Percentiles rank a stretch among this genome's conserved stretches.
Conservation (phyloP, 257 asterid genomes). For the Fraxinus americana region DNA sequence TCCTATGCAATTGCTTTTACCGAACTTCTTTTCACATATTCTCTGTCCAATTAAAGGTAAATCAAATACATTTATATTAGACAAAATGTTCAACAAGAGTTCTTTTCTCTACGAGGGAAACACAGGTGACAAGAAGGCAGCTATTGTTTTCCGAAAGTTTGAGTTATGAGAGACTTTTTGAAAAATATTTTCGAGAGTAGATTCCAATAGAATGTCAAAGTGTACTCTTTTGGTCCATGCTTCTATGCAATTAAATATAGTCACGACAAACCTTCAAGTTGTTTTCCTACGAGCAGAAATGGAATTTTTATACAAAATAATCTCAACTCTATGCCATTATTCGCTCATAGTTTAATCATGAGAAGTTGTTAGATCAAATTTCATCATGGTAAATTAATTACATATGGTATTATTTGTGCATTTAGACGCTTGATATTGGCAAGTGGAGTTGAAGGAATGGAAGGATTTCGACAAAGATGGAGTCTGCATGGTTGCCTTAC, state of each 20-base stretch:
- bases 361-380: not conserved
- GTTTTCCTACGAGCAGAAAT: not conserved
- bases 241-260: not conserved
- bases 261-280: not conserved
- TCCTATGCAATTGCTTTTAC: not conserved
- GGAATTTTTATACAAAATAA: not conserved
- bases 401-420: not conserved
- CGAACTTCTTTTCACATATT: not conserved
- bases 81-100: not conserved
- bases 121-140: not conserved
- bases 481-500: conserved; percentile 84
- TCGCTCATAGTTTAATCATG: not conserved
- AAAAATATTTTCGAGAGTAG: not conserved
- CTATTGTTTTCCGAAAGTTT: not conserved
- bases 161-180: not conserved
- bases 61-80: not conserved
- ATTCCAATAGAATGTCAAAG: not conserved
- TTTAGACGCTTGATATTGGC: conserved; percentile 85
- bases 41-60: not conserved
- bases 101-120: not conserved
- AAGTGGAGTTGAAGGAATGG: conserved; percentile 90
- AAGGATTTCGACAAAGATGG: conserved; percentile 94
- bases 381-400: not conserved
- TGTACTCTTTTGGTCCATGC: not conserved
- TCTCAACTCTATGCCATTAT: not conserved